Percentiles rank a stretch among this genome's conserved stretches.
Conservation (phyloP, 208 protist genomes). For the Trypanosoma vivax region DNA sequence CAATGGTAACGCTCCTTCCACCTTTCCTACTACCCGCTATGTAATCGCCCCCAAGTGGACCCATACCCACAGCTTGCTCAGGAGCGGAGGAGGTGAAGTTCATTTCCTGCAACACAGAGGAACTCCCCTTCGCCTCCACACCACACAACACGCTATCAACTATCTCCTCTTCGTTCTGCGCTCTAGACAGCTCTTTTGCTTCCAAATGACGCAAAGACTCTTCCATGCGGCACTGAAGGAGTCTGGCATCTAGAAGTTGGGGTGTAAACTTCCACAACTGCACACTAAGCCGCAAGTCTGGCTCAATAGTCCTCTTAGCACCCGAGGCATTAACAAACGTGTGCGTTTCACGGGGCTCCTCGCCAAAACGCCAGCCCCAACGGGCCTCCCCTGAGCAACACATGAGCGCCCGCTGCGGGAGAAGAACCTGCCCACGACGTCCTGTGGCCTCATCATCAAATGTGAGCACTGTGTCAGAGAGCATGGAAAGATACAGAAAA, state of each 20-base stretch:
- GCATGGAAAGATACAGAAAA: slow-evolving; percentile 75
- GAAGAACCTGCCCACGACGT: slow-evolving; percentile 52
- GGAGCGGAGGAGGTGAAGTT: slow-evolving; percentile 9
- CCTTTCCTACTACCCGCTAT: background rate
- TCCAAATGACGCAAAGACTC: slow-evolving; percentile 31
- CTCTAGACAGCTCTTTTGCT: slow-evolving; percentile 11
- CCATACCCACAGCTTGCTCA: slow-evolving; percentile 1
- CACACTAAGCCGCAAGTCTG: slow-evolving; percentile 73
- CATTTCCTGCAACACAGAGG: slow-evolving; percentile 14
- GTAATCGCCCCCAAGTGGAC: slow-evolving; percentile 26
- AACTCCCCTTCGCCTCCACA: slow-evolving; percentile 6
- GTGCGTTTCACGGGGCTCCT: slow-evolving; percentile 41
- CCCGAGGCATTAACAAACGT: slow-evolving; percentile 33
- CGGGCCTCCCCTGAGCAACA: slow-evolving; percentile 69
- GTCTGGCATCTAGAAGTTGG: slow-evolving; percentile 53
- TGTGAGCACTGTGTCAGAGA: slow-evolving; percentile 67
- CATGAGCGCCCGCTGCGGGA: slow-evolving; percentile 66
- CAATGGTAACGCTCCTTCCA: slow-evolving; percentile 13
- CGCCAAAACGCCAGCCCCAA: slow-evolving; percentile 82
- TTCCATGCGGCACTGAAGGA: slow-evolving; percentile 68
- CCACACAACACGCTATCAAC: slow-evolving; percentile 17
- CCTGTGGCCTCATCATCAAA: slow-evolving; percentile 83
- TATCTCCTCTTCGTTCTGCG: slow-evolving; percentile 7
- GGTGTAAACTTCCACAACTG: slow-evolving; percentile 76
- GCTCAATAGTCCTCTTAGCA: slow-evolving; percentile 29